phyloP scores from a whole-genome alignment of 2,329 filamentous ascomycete species.

The Hypoxylon rubiginosum region DNA sequence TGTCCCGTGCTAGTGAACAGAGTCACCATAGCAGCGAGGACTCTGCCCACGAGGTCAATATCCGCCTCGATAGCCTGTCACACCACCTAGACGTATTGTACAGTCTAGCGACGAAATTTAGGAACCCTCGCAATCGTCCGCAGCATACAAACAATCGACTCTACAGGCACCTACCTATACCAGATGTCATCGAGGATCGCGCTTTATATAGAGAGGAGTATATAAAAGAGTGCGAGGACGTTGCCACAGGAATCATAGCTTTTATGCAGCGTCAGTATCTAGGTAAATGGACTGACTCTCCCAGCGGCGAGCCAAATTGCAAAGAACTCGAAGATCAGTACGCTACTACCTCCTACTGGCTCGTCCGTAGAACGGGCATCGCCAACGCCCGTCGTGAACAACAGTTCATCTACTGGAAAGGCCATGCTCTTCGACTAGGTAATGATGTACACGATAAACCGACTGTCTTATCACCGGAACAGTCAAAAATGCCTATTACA shows the following conservation, averaged over 20 bases:
- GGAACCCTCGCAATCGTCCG: slow-evolving; percentile 35
- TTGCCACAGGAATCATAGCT: no score
- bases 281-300: no score
- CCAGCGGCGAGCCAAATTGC: neutral
- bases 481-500: no score
- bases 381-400: slow-evolving; percentile 34
- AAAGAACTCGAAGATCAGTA: neutral
- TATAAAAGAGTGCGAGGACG: slow-evolving; percentile 20
- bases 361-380: slow-evolving; percentile 27
- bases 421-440: slow-evolving; percentile 21
- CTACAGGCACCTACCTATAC: slow-evolving; percentile 17
- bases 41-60: slow-evolving; percentile 15
- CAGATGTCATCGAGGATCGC: neutral
- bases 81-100: slow-evolving; percentile 23
- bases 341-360: slow-evolving; percentile 17
- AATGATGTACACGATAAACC: neutral
- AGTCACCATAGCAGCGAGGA: neutral
- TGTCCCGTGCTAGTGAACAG: neutral
- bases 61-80: slow-evolving; percentile 13
- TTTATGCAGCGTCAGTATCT: no score
- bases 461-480: neutral
- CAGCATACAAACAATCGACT: slow-evolving; percentile 25
- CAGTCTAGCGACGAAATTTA: slow-evolving; percentile 26
- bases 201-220: neutral
- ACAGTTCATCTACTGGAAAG: slow-evolving; percentile 35